Base-by-base conservation (phyloP, 2,329 filamentous ascomycete genomes). In the Coniochaeta hoffmannii region DNA sequence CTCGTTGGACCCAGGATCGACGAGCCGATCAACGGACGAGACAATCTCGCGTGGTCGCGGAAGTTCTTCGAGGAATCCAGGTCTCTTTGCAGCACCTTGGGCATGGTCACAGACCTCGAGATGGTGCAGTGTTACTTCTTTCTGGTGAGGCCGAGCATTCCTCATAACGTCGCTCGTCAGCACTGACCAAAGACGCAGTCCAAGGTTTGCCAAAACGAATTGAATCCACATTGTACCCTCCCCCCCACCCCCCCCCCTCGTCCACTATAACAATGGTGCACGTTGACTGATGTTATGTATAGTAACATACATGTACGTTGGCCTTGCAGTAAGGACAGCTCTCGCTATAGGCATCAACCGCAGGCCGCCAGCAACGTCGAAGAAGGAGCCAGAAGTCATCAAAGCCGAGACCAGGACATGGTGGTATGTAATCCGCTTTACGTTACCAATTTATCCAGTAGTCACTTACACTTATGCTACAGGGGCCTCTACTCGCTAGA, bases 151-250 rank as follows among this genome's bases (percentile, higher is more conserved):
- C 24, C 6, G 12, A 1, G 1, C 12, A 12, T n/a, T 22, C 24
- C 3, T 9, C 26, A 28, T 6, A 17, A 34, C 26, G 15, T 22
- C 22, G 7, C 7, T 2, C 49, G n/a, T 19, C 7, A 19, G 1
- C 11, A 14, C 22, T 46, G 8, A 12, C 28, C 9, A n/a, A 51
- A 34, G 50, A 57, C 22, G 14, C 14, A 74, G 72, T 71, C 74
- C 7, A 77, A 77, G 60, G 69, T 78, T 4, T 77, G 74, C 57
- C 76, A 78, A 56, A 76, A 77, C 52, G 74, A 78, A 57, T 65
- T 78, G 4, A 76, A 76, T 53, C 73, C 73, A 6, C 73, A 77
- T 56, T 65, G 73, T 75, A 51, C 59, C n/a, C n/a, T n/a, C n/a
- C n/a, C n/a, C n/a, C n/a, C n/a, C n/a, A n/a, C n/a, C n/a, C n/a